Base-by-base conservation (phyloP, 1,284 basidiomycete genomes). In the Gomphus sp. region DNA sequence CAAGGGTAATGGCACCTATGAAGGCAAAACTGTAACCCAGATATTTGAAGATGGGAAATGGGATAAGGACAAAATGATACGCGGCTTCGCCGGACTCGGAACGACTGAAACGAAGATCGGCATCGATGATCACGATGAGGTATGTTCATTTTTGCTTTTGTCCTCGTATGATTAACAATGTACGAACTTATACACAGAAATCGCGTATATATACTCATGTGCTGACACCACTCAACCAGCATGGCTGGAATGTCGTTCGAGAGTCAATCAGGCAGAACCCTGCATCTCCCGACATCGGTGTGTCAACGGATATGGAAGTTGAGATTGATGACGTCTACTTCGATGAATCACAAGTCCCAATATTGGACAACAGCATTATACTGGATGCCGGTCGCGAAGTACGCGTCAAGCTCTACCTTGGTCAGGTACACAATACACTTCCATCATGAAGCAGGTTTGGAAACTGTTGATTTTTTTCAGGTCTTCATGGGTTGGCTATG, bases 401-500 rank as follows among this genome's bases (percentile, higher is more conserved):
- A 31, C 78, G 89, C n/a, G 73, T 87, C 47, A 92, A 91, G 71
- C 70, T 91, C 14, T 90, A 89, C 68, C 78, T 89, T 67, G 89
- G 86, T 34, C 80, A 85, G 76, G 85, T 85, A 62, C 62, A 75
- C 47, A 58, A 25, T 33, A 52, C 28, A 18, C 56, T n/a, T 18
- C n/a, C n/a, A 12, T 14, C 11, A 33, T 49, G 22, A 16, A 56
- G n/a, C 37, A 37, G 33, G 18, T 16, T 39, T 34, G 60, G 44
- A 31, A 31, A 31, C 5, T 50, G 11, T 3, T 44, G 5, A 28
- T 25, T 16, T 31, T 34, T 22, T 31, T 7, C 63, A 89, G 78
- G 76, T 90, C 1, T 83, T 87, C 63, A 81, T 93, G 70, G 84
- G 87, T 31, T 93, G 90, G 90, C 70, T 84, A 56, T 92, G 90